Conservation (phyloP, 345 rosid genomes). For the Aurinia saxatilis region DNA sequence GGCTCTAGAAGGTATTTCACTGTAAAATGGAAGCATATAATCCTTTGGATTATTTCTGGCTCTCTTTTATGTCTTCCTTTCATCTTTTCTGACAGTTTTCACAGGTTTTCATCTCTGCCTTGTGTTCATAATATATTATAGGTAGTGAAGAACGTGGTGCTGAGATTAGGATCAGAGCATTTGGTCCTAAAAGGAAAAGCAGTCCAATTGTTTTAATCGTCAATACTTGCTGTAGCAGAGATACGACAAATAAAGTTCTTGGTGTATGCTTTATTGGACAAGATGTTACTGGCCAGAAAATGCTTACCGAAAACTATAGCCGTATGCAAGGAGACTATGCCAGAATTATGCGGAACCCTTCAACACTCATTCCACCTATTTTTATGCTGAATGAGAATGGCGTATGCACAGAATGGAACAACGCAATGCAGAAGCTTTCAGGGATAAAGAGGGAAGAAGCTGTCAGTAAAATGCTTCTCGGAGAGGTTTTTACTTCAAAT, state of each 20-base stretch:
- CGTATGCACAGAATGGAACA: constrained; percentile 71
- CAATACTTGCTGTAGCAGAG: constrained; percentile 76
- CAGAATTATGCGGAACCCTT: constrained; percentile 59
- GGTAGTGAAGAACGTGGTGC: constrained; percentile 64
- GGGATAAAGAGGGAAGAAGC: constrained; percentile 74
- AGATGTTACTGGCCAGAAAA: constrained; percentile 63
- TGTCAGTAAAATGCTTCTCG: constrained; percentile 51
- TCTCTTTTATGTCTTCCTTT: neutral
- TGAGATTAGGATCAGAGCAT: constrained; percentile 60
- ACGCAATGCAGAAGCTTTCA: constrained; percentile 73
- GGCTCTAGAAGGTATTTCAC: constrained; percentile 53
- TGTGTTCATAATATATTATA: constrained; percentile 34
- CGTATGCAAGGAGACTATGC: constrained; percentile 65
- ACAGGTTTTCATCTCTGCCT: constrained; percentile 23
- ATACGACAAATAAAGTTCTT: constrained; percentile 40
- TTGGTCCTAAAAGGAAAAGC: constrained; percentile 37
- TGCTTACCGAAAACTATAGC: constrained; percentile 47
- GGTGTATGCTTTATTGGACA: constrained; percentile 84
- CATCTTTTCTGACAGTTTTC: constrained; percentile 12
- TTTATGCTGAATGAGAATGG: constrained; percentile 66
- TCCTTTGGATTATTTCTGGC: neutral
- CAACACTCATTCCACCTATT: constrained; percentile 75
- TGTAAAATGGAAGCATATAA: neutral
- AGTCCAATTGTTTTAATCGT: constrained; percentile 54
- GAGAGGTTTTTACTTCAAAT: constrained; percentile 64